Conservation (phyloP, 2,329 filamentous ascomycete species). For the Coniella vitis region DNA sequence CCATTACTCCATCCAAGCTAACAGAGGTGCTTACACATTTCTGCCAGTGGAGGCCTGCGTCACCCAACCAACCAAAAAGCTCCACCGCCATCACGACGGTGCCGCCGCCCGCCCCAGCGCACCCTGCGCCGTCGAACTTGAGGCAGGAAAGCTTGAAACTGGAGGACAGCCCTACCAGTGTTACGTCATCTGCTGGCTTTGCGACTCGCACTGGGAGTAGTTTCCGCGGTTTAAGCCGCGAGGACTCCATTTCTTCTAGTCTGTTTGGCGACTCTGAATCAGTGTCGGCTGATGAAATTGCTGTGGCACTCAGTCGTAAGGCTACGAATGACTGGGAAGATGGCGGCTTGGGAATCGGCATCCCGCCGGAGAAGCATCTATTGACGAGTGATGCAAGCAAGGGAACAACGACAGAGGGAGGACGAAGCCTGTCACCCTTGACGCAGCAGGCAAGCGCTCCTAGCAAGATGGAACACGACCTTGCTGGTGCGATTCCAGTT, state of each 20-base stretch:
- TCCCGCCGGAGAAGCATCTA: slow-evolving; percentile 54
- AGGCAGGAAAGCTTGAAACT: slow-evolving; percentile 56
- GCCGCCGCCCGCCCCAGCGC: slow-evolving; percentile 39
- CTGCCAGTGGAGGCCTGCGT: slow-evolving; percentile 87
- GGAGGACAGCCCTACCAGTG: slow-evolving; percentile 80
- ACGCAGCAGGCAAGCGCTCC: slow-evolving; percentile 60
- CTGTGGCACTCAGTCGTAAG: slow-evolving; percentile 68
- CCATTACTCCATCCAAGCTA: slow-evolving; percentile 85
- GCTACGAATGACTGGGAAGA: slow-evolving; percentile 73
- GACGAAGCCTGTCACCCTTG: slow-evolving; percentile 43
- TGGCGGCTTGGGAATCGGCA: slow-evolving; percentile 75
- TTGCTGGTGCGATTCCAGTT: slow-evolving; percentile 30
- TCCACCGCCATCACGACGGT: slow-evolving; percentile 21
- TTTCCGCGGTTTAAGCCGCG: slow-evolving; percentile 71
- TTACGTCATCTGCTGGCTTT: slow-evolving; percentile 57
- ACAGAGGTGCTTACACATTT: slow-evolving; percentile 80
- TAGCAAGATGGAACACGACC: slow-evolving; percentile 47
- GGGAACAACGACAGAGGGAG: slow-evolving; percentile 45
- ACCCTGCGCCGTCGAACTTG: slow-evolving; percentile 56
- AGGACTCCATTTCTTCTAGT: slow-evolving; percentile 83
- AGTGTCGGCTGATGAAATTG: slow-evolving; percentile 68
- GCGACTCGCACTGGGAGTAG: slow-evolving; percentile 65
- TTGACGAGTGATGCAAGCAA: slow-evolving; percentile 30
- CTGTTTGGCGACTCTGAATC: slow-evolving; percentile 83
- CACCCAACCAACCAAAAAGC: slow-evolving; percentile 35